These are phyloP conservation scores for Clonostachys rosea DNA, from an alignment of 2,329 filamentous ascomycete genomes.

Conservation along the genomic window DNA sequence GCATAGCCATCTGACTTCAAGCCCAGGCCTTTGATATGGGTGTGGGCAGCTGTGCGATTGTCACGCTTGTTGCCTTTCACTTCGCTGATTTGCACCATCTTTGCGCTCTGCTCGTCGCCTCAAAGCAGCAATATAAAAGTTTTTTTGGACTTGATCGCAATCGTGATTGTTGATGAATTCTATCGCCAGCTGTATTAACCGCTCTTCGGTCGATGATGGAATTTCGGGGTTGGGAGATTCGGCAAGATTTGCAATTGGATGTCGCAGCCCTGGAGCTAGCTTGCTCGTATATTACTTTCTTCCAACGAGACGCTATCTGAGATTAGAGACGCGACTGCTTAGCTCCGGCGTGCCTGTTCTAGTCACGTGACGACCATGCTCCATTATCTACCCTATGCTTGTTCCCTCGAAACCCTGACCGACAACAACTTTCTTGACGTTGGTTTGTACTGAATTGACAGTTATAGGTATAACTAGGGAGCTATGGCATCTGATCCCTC, in stretches of 20 bases:
- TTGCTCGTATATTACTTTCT: neutral
- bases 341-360: no score
- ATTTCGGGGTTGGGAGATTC: conserved; percentile 6
- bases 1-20: conserved; percentile 81
- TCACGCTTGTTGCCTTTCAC: conserved; percentile 93
- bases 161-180: neutral
- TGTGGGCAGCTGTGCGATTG: conserved; percentile 93
- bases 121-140: neutral
- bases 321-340: no score
- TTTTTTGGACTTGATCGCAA: neutral
- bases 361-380: no score
- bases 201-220: neutral
- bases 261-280: conserved; percentile 16
- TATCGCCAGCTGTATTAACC: no score
- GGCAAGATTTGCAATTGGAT: conserved; percentile 25
- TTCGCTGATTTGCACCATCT: conserved; percentile 88
- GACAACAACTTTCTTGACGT: no score
- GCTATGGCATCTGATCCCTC: no score
- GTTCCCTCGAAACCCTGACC: no score
- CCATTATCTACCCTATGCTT: no score
- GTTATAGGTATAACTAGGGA: no score
- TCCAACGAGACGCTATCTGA: no score
- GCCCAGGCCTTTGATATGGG: conserved; percentile 94
- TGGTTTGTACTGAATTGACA: no score
- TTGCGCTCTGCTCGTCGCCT: conserved; percentile 12